Evolutionary conservation across 2,329 filamentous ascomycete species (phyloP), one percentile per base, ranked within the genome.

Genomic region (Onygenales sp.): DNA sequence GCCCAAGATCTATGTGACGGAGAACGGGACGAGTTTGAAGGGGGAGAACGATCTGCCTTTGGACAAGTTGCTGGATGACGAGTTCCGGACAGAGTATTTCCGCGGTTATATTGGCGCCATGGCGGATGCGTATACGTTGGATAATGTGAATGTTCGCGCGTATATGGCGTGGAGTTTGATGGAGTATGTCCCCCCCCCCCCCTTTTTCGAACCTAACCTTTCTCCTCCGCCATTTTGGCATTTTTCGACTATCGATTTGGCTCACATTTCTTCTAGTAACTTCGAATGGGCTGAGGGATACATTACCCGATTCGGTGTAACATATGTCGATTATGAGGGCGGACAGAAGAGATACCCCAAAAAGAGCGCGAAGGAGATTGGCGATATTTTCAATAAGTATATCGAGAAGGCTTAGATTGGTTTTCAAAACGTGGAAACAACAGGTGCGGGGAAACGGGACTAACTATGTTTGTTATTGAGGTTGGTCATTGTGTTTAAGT

Each of bases 271-370:
- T 5, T 62, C 52, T 62, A 81, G 78, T 71, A 92, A 92, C 74
- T 92, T 92, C 63, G 88, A 92, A 70, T 92, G 87, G 87, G 87
- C 88, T n/a, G 88, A 94, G 67, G 88, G 88, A 9, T 95, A 92
- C 65, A 84, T 88, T 73, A 93, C 88, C 43, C 80, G 88, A 42
- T 94, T 94, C 63, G 88, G 88, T 31, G 87, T 90, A 53, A 88
- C 85, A 6, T 93, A 79, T 66, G 88, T 94, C 51, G 88, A 94
- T 71, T 94, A 93, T 67, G 64, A 81, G 61, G 81, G 88, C 59
- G 84, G 82, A 27, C 89, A 94, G 77, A 87, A 85, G 75, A 77
- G 88, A 50, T 79, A 84, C 60, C 84, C 88, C 40, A 95, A 95
- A 80, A 88, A 90, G 80, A 93, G 87, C 67, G 88, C 87, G 17